Percentiles rank a stretch among this genome's conserved stretches.
These are phyloP conservation scores for Triticum urartu DNA, from an alignment of 176 grass and related monocot species.

Conservation along the genomic window DNA sequence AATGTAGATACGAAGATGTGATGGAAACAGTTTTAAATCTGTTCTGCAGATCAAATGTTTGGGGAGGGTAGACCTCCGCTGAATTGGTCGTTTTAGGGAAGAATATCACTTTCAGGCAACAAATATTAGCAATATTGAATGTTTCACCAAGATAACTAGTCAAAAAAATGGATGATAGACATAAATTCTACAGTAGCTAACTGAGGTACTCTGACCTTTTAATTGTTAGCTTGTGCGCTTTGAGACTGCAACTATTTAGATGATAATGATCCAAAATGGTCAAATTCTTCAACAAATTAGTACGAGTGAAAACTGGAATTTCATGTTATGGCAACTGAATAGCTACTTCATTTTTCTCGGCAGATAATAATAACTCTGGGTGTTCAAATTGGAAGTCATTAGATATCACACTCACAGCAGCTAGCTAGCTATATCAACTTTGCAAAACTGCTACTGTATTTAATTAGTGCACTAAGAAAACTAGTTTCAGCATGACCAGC, in stretches of 20 bases:
- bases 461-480: neutral
- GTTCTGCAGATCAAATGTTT: slow-evolving; percentile 19
- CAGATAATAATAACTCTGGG: neutral
- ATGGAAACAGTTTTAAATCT: neutral
- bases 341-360: neutral
- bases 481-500: neutral
- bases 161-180: neutral
- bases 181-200: neutral
- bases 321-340: neutral
- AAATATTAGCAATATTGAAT: neutral
- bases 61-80: slow-evolving; percentile 44
- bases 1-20: neutral
- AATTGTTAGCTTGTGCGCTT: neutral
- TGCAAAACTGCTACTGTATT: neutral
- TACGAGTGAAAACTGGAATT: neutral
- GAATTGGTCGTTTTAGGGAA: slow-evolving; percentile 32
- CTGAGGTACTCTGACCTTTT: neutral
- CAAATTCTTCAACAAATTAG: neutral
- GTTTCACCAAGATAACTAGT: neutral
- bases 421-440: neutral
- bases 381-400: neutral
- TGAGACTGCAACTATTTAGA: neutral
- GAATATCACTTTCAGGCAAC: neutral
- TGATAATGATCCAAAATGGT: neutral
- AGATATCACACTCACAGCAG: neutral